These are phyloP conservation scores for Helenozyma rhizophorensis DNA, from an alignment of 805 yeast species.

Conservation along the genomic window DNA sequence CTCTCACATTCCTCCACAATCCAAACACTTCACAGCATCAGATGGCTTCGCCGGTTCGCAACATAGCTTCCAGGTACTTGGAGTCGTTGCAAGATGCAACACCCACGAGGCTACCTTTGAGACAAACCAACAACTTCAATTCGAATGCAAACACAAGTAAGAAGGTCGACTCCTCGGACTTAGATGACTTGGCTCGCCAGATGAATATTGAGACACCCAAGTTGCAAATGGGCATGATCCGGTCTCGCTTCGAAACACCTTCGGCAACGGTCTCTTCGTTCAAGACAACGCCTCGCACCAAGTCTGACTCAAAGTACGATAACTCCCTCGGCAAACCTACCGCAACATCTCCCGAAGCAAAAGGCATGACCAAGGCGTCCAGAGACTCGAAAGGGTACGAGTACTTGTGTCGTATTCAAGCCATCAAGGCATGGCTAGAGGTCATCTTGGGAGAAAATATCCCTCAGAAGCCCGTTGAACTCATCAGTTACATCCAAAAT, in stretches of 20 bases:
- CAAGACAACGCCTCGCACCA: slow-evolving; percentile 23
- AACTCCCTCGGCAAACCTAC: background rate
- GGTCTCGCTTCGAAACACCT: slow-evolving; percentile 35
- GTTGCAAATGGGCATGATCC: slow-evolving; percentile 23
- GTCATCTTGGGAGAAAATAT: slow-evolving; percentile 53
- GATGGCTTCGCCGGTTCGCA: slow-evolving; percentile 21
- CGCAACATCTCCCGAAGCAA: background rate
- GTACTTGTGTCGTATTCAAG: slow-evolving; percentile 73
- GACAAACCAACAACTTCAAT: slow-evolving; percentile 26
- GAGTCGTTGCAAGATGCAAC: slow-evolving; percentile 27
- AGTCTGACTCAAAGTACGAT: background rate
- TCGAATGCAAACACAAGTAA: slow-evolving; percentile 2
- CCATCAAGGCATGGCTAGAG: slow-evolving; percentile 81
- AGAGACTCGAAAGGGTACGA: slow-evolving; percentile 52
- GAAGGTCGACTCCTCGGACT: slow-evolving; percentile 21
- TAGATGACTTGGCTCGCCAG: slow-evolving; percentile 37
- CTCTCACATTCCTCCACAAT: too few species aligned
- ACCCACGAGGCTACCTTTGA: slow-evolving; percentile 26
- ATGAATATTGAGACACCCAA: slow-evolving; percentile 24
- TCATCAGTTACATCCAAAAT: slow-evolving; percentile 67
- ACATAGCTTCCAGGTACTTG: slow-evolving; percentile 33
- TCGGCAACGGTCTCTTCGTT: slow-evolving; percentile 41
- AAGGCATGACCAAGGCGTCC: slow-evolving; percentile 2
- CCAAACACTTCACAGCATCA: too few species aligned
- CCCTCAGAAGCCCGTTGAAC: slow-evolving; percentile 49